Conservation (phyloP, 352 stramenopile species). For the Phytopythium ostracodes region DNA sequence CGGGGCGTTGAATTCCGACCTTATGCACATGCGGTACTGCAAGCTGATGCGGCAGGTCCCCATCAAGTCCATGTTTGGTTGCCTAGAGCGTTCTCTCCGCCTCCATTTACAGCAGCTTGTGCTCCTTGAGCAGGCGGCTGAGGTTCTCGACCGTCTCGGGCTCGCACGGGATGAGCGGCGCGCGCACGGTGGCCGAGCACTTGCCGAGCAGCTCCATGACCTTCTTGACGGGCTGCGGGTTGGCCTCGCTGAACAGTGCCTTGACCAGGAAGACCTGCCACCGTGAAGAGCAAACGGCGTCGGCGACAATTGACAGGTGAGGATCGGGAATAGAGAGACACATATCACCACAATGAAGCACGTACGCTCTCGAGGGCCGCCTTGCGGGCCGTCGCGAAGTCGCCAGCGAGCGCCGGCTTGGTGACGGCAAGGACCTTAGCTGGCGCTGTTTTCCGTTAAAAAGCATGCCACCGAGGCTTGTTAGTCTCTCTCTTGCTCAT, state of each 20-base stretch:
- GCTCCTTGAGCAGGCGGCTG: constrained; percentile 56
- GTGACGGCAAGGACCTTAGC: constrained; percentile 85
- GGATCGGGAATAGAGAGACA: constrained; percentile 6
- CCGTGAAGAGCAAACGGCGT: constrained; percentile 1
- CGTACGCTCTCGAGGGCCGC: constrained; percentile 83
- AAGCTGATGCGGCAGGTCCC: too few species aligned
- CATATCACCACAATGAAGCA: neutral
- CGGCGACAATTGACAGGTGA: constrained; percentile 78
- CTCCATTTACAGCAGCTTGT: constrained; percentile 64
- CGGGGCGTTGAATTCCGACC: too few species aligned
- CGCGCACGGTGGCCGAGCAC: constrained; percentile 67
- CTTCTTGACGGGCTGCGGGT: constrained; percentile 91
- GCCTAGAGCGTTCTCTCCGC: neutral
- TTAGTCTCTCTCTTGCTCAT: neutral
- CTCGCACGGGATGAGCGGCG: constrained; percentile 72
- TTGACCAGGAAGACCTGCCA: constrained; percentile 87
- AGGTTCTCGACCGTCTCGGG: constrained; percentile 63
- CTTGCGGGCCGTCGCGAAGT: constrained; percentile 77
- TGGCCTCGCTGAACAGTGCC: constrained; percentile 88
- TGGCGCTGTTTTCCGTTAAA: constrained; percentile 34
- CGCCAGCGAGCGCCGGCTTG: constrained; percentile 66
- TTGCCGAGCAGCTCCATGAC: constrained; percentile 86
- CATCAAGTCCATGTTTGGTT: neutral
- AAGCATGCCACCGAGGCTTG: neutral
- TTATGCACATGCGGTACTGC: too few species aligned